Conservation (phyloP, 2,329 filamentous ascomycete species). For the Emmonsiellopsis sp. region DNA sequence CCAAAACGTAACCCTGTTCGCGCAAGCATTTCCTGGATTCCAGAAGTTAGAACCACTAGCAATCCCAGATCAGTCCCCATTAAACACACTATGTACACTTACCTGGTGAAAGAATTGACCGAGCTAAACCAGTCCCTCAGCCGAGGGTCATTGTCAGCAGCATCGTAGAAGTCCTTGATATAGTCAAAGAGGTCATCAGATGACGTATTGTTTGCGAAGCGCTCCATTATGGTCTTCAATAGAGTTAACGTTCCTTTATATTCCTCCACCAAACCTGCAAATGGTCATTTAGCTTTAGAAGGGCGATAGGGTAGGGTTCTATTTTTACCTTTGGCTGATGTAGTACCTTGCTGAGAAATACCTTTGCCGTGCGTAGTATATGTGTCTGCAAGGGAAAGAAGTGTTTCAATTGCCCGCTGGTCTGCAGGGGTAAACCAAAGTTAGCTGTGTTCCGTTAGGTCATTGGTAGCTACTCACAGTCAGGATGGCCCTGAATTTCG, state of each 20-base stretch:
- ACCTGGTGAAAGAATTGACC: slow-evolving; percentile 63
- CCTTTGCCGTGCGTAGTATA: slow-evolving; percentile 68
- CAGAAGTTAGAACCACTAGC: slow-evolving; percentile 7
- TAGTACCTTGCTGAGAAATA: slow-evolving; percentile 54
- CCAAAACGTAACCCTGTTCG: slow-evolving; percentile 83
- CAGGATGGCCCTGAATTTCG: slow-evolving; percentile 89
- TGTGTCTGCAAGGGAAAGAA: slow-evolving; percentile 73
- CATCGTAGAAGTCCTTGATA: slow-evolving; percentile 74
- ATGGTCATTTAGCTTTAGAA: not conserved
- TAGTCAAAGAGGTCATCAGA: slow-evolving; percentile 76
- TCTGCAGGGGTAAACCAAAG: slow-evolving; percentile 37
- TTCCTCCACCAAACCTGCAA: slow-evolving; percentile 27
- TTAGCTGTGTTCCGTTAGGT: slow-evolving; percentile 3
- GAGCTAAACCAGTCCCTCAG: slow-evolving; percentile 82
- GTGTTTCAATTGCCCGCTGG: slow-evolving; percentile 78
- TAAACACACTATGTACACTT: slow-evolving; percentile 7
- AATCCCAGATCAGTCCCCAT: not conserved
- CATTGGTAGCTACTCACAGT: slow-evolving; percentile 49
- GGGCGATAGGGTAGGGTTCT: slow-evolving; percentile 17
- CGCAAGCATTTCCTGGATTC: slow-evolving; percentile 59
- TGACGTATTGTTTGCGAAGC: slow-evolving; percentile 91
- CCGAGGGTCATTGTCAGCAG: slow-evolving; percentile 79
- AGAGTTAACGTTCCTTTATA: slow-evolving; percentile 42
- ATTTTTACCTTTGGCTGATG: slow-evolving; percentile 63
- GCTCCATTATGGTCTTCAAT: slow-evolving; percentile 71